Base-by-base conservation (phyloP, 768 basidiomycete species). In the Phaeolepiota aurea region DNA sequence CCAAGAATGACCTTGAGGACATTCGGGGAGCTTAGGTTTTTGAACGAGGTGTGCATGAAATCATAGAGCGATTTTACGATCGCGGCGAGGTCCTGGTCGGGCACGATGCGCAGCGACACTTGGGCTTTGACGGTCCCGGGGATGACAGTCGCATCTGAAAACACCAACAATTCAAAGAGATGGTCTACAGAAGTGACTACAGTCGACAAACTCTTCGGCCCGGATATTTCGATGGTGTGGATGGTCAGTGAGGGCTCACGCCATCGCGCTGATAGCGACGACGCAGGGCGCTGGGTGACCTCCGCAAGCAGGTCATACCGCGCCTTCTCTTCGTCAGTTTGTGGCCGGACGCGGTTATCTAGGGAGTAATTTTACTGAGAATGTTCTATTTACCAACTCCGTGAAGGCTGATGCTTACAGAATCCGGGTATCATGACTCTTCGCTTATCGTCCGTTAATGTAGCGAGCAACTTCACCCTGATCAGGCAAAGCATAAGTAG, bases 81-180 rank as follows among this genome's bases (percentile, higher is more conserved):
- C 3, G 65, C 70, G 4, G 83, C 76, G 3, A 93, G 63, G 41
- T 82, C 75, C 59, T 98, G 94, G 54, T 98, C 90, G 1, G 94
- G 94, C 0, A 99, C 94, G 48, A 97, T 86, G 10, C 94, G 87
- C 44, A 98, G 59, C 3, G 90, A 94, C 4, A 97, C 72, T 46
- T 87, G 81, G 1, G 92, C 79, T n/a, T 74, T 77, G 19, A 94
- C 89, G 5, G 68, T 72, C 1, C 80, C 77, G 0, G 94, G 92
- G 33, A 98, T 98, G 44, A 97, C 79, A 1, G 94, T 94, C 3
- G 84, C 67, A 55, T 88, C 87, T 89, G 4, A 7, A 22, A 12
- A 41, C 14, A 36, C 4, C 15, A 4, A 34, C 13, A 23, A 32
- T 28, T 4, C 36, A 22, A 13, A 30, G 12, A 13, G 5, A 25